Evolutionary conservation across 176 grass and related monocot genomes (phyloP), one percentile per base, ranked within the genome.

Genomic region (Juncus effusus): DNA sequence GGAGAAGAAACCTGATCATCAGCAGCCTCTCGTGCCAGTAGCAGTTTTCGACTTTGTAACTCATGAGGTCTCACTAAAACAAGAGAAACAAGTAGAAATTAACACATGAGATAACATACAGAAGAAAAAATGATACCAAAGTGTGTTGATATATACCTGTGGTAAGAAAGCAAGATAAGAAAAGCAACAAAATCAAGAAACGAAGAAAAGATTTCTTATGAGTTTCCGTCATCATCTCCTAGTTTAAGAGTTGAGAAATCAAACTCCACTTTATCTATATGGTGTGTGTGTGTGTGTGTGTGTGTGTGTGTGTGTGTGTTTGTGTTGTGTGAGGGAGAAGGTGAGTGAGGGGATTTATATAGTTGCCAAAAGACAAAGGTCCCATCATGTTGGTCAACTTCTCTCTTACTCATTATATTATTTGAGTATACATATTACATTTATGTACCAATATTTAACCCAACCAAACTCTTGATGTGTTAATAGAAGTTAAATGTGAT

Each of bases 81-180:
- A 13, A 53, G 13, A 74, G 40, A 6, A 52, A 52, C 9, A 54
- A 62, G 54, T 2, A 70, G 42, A 19, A 7, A 11, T 6, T 35
- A 9, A 59, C 41, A 58, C 54, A 71, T 13, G 12, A 57, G 13
- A 72, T 4, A 28, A 57, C n/a, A 50, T 19, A 16, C 16, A 56
- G 3, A 58, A 51, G n/a, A 76, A 47, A 19, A 39, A 4, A 35
- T 67, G 4, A 45, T 56, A 54, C 16, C 2, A 35, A 49, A 10
- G 40, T 49, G 8, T 51, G 36, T 51, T 13, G 50, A 16, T 38
- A 55, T 28, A 62, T 42, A 78, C 76, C 65, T 11, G 3, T 36
- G 54, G 76, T 45, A 71, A 78, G 56, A 78, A 78, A 64, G 56
- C 55, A 87, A 67, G 39, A 85, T 53, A 78, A 71, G 62, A 86